Evolutionary conservation across 306 rosid genomes (phyloP), one percentile per base, ranked within the genome.

Genomic region (Phaseolus lunatus): DNA sequence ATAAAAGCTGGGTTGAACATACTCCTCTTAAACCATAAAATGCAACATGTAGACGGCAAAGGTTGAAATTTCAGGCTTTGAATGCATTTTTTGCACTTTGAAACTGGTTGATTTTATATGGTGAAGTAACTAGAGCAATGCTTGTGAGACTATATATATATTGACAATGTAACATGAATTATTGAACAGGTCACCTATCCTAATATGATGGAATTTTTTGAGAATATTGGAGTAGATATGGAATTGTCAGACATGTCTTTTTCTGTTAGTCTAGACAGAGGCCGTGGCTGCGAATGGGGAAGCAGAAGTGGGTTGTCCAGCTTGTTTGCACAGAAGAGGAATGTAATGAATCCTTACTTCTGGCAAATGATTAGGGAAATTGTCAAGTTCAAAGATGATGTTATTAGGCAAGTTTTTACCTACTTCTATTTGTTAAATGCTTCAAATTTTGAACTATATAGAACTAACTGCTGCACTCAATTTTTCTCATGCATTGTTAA

Each of bases 131-230:
- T 45, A 56, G 24, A 66, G 26, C 61, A 77, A 72, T 56, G 76
- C 14, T 61, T 41, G 20, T 37, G 67, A 75, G 72, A 24, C 20
- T 79, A 63, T 18, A 64, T 27, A 29, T 31, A 9, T 63, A 9
- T 20, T 53, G 19, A 61, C 5, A 62, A 73, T 49, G 78, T 70
- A 49, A 76, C 39, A 67, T 77, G 83, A 59, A 67, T 11, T 33
- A 78, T 35, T 83, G 84, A 75, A 58, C 90, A 94, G 98, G 97
- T 92, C 19, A 94, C 97, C 0, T 92, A 92, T 85, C 98, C 98
- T 22, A 94, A 94, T 64, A 92, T 92, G 97, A 84, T 94, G 97
- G 93, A 90, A 29, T 88, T 92, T 37, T 94, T 92, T 83, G 97
- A 94, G 82, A 84, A 81, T 62, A 89, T 92, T 50, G 97, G 90